These are phyloP conservation scores for Fomes fomentarius DNA, from an alignment of 1,284 basidiomycete genomes.

Conservation along the genomic window DNA sequence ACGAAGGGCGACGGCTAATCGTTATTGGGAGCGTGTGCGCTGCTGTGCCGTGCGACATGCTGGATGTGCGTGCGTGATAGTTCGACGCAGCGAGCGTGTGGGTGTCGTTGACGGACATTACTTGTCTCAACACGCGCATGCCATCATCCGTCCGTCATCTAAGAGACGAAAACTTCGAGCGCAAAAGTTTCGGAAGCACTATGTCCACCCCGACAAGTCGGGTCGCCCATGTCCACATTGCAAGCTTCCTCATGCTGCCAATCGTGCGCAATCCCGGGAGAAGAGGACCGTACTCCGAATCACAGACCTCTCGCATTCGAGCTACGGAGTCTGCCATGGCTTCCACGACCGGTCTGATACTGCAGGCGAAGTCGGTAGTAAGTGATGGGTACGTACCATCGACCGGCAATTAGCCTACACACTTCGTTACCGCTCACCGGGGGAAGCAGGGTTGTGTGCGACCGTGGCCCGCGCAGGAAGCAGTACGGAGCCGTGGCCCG, in stretches of 20 bases:
- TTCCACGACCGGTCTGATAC: neutral
- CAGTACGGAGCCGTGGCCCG: constrained; percentile 19
- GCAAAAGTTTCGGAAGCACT: neutral
- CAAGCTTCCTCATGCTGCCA: neutral
- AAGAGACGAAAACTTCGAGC: too few species aligned
- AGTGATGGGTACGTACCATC: constrained; percentile 21
- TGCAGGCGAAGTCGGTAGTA: constrained; percentile 17
- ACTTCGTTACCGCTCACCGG: constrained; percentile 9
- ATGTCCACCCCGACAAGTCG: constrained; percentile 5
- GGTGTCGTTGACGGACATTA: neutral
- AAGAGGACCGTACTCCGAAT: constrained; percentile 4
- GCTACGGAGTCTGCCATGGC: neutral
- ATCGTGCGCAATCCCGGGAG: neutral
- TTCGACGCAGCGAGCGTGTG: too few species aligned
- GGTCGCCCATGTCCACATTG: neutral
- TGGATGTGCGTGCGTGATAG: neutral
- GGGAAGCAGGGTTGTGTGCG: constrained; percentile 1
- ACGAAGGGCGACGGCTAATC: constrained; percentile 6
- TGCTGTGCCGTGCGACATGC: neutral
- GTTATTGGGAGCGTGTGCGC: neutral
- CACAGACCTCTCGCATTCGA: neutral
- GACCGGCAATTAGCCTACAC: constrained; percentile 14
- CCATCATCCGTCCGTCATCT: too few species aligned
- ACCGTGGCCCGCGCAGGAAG: constrained; percentile 9
- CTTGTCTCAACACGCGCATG: neutral